Evolutionary conservation across 495 filamentous ascomycete species (phyloP).

Genomic region (Aspergillus funiculosus): DNA sequence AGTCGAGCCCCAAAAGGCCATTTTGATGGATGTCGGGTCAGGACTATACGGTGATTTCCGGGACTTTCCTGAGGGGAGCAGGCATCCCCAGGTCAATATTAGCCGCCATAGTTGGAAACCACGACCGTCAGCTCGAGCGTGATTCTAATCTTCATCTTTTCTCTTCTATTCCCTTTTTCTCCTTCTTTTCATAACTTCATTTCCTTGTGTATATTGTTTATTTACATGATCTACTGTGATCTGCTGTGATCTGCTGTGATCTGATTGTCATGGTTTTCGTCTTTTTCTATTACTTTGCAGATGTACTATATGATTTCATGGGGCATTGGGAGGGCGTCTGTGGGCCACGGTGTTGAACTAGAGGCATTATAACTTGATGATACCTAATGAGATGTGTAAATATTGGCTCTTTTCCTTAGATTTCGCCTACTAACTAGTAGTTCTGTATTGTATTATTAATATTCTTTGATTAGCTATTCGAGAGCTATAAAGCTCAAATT

Average conservation of each 20-base stretch:
- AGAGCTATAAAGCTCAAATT: no score
- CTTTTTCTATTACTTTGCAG: slow-evolving; percentile 1
- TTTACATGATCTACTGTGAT: neutral
- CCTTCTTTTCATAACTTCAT: neutral
- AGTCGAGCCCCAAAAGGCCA: slow-evolving; percentile 41
- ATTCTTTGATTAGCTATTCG: no score
- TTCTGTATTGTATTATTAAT: no score
- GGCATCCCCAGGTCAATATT: slow-evolving; percentile 26
- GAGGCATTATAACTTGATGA: no score
- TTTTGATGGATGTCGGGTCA: slow-evolving; percentile 43
- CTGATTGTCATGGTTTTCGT: neutral
- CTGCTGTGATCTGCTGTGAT: neutral
- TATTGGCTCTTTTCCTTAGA: no score
- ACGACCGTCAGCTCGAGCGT: slow-evolving; percentile 33
- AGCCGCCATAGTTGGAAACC: slow-evolving; percentile 34
- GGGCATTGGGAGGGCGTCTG: slow-evolving; percentile 22
- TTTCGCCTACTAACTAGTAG: no score
- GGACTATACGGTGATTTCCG: slow-evolving; percentile 36
- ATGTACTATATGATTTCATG: slow-evolving; percentile 18
- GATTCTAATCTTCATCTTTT: slow-evolving; percentile 2
- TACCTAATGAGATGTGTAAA: no score
- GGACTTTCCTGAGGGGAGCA: slow-evolving; percentile 22
- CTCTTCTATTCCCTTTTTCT: neutral
- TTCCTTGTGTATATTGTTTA: slow-evolving; percentile 13
- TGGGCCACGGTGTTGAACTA: neutral